Base-by-base conservation (phyloP, 2,329 filamentous ascomycete genomes). In the Scytalidium lignicola region DNA sequence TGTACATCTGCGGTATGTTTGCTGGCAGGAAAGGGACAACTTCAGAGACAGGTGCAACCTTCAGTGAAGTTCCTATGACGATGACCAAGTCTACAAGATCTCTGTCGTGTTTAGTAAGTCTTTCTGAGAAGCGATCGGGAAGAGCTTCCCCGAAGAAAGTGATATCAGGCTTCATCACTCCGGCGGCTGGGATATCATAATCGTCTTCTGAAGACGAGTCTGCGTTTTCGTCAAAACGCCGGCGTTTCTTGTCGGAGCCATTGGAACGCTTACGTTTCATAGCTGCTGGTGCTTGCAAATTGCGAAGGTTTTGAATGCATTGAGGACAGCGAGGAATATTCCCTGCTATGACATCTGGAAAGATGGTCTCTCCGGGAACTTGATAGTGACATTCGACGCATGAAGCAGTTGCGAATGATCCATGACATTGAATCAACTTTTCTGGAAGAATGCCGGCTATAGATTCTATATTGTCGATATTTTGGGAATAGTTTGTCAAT, bases 401-500 rank as follows among this genome's bases (percentile, higher is more conserved):
- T 2, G 84, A 88, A 19, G 93, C 93, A 0, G 87, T 95, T 41
- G 91, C 91, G 71, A 96, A 97, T 6, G 90, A 96, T 52, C 93
- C 93, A 65, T 99, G 93, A 65, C 93, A 97, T 69, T 99, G 92
- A 22, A 99, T 86, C 17, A 97, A 78, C 63, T 93, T 95, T 28
- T 88, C 84, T 1, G 82, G 78, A 19, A 75, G 70, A 52, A 99
- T 88, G 19, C 93, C 93, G 0, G 92, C 92, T 61, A 88, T 84
- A 53, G 84, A 80, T 67, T 99, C 92, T 46, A 96, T 83, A 60
- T 96, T 96, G 73, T 99, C 93, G 62, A 99, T 97, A 67, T 99
- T 99, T 66, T 99, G 93, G 0, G 93, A 95, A 72, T 96, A 99
- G 70, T 97, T 96, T 40, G 91, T 97, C 51, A 96, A 79, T 6